These are phyloP conservation scores for Crotalaria pallida DNA, from an alignment of 306 rosid genomes.

Conservation along the genomic window DNA sequence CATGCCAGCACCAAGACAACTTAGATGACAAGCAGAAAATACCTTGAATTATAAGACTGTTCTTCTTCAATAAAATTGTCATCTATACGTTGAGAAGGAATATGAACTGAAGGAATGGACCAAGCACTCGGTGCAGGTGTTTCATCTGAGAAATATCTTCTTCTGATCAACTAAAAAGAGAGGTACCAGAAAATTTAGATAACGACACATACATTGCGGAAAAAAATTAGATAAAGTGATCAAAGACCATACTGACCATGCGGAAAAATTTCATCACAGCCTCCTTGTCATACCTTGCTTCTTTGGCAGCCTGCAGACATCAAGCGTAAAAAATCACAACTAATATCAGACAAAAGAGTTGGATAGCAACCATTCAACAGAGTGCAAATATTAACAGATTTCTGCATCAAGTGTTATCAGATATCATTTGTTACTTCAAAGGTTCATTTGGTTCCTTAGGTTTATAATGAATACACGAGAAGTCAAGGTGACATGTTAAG, in stretches of 20 bases:
- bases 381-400: background rate
- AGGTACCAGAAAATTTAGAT: conserved; percentile 26
- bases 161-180: conserved; percentile 73
- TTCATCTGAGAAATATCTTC: conserved; percentile 90
- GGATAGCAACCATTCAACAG: conserved; percentile 9
- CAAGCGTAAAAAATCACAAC: conserved; percentile 22
- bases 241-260: conserved; percentile 50
- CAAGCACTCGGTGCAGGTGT: conserved; percentile 53
- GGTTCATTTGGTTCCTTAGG: background rate
- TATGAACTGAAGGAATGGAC: conserved; percentile 63
- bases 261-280: conserved; percentile 82
- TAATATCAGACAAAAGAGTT: background rate
- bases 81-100: conserved; percentile 60
- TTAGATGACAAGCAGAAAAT: conserved; percentile 13
- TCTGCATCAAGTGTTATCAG: background rate
- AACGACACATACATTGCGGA: background rate
- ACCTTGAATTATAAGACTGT: conserved; percentile 60
- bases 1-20: background rate
- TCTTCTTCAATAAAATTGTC: conserved; percentile 60
- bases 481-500: conserved; percentile 12
- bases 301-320: conserved; percentile 81
- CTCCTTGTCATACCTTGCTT: conserved; percentile 93
- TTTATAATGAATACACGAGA: background rate
- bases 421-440: conserved; percentile 7
- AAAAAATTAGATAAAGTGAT: background rate